Conservation (phyloP, 1,139 yeast species). For the Wickerhamiella infanticola region DNA sequence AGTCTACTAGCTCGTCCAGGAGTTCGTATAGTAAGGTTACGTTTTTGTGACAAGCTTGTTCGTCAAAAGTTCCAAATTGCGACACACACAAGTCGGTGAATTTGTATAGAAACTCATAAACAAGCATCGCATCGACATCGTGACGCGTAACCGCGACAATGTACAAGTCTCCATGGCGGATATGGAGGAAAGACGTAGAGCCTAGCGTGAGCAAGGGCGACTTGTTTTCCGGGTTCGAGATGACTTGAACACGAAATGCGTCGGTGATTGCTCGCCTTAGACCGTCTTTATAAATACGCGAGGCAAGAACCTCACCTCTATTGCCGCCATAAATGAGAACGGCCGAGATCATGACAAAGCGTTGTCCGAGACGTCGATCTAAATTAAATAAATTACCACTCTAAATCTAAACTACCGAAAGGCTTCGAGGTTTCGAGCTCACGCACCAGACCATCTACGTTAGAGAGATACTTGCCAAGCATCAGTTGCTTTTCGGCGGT, state of each 20-base stretch:
- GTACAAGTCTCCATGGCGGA: conserved; percentile 56
- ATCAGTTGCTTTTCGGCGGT: conserved; percentile 40
- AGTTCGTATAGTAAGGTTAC: conserved; percentile 60
- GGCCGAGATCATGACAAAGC: conserved; percentile 53
- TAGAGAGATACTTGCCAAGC: conserved; percentile 33
- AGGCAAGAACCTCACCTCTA: conserved; percentile 75
- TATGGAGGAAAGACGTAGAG: conserved; percentile 78
- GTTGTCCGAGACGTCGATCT: neutral
- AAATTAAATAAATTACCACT: conserved; percentile 24
- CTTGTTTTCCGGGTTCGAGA: conserved; percentile 41
- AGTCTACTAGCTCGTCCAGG: conserved; percentile 61
- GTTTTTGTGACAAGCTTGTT: conserved; percentile 37
- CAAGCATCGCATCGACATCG: conserved; percentile 68
- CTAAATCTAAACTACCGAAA: conserved; percentile 33
- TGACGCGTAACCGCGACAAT: conserved; percentile 76
- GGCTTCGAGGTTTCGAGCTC: conserved; percentile 33
- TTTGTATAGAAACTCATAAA: conserved; percentile 63
- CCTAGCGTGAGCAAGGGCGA: conserved; percentile 86
- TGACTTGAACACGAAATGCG: conserved; percentile 80
- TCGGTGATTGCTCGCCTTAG: conserved; percentile 65
- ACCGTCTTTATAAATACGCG: conserved; percentile 58
- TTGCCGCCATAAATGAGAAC: conserved; percentile 51
- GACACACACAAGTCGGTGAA: conserved; percentile 32
- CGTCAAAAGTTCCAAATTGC: conserved; percentile 30
- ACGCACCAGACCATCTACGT: conserved; percentile 32